phyloP scores from a whole-genome alignment of 805 yeast species.

The Cyberlindnera bimundalis region DNA sequence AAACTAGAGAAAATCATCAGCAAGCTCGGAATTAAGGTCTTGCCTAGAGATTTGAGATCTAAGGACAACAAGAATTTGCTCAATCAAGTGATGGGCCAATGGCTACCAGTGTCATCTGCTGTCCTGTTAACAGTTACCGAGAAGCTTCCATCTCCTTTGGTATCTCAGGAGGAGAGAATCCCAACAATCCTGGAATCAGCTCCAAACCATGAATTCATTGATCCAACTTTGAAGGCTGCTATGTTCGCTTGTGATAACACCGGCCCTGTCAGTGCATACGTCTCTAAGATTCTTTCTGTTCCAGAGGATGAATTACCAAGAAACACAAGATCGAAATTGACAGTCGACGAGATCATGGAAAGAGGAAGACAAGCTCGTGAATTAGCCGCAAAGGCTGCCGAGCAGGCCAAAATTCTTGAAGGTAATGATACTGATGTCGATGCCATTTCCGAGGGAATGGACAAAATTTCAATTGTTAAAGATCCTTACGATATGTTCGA shows the following conservation, averaged over 20 bases:
- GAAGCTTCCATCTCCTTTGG: slow-evolving; percentile 76
- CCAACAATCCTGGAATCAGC: slow-evolving; percentile 61
- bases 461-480: slow-evolving; percentile 19
- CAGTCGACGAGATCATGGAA: slow-evolving; percentile 58
- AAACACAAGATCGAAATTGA: slow-evolving; percentile 35
- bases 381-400: slow-evolving; percentile 67
- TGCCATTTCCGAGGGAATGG: slow-evolving; percentile 25
- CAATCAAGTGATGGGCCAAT: slow-evolving; percentile 74
- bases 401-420: slow-evolving; percentile 36
- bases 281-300: slow-evolving; percentile 84
- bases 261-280: slow-evolving; percentile 71
- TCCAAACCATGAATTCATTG: slow-evolving; percentile 48
- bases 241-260: slow-evolving; percentile 65
- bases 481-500: slow-evolving; percentile 42
- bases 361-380: slow-evolving; percentile 62
- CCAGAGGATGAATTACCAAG: slow-evolving; percentile 80
- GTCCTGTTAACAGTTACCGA: slow-evolving; percentile 81
- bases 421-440: slow-evolving; percentile 14
- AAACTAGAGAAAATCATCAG: slow-evolving; percentile 70
- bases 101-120: slow-evolving; percentile 92
- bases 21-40: slow-evolving; percentile 63
- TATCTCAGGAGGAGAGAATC: slow-evolving; percentile 71
- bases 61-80: slow-evolving; percentile 68
- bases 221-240: slow-evolving; percentile 45
- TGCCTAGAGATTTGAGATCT: slow-evolving; percentile 74